Evolutionary conservation across 495 filamentous ascomycete species (phyloP).

Genomic region (Aspergillus haitiensis): DNA sequence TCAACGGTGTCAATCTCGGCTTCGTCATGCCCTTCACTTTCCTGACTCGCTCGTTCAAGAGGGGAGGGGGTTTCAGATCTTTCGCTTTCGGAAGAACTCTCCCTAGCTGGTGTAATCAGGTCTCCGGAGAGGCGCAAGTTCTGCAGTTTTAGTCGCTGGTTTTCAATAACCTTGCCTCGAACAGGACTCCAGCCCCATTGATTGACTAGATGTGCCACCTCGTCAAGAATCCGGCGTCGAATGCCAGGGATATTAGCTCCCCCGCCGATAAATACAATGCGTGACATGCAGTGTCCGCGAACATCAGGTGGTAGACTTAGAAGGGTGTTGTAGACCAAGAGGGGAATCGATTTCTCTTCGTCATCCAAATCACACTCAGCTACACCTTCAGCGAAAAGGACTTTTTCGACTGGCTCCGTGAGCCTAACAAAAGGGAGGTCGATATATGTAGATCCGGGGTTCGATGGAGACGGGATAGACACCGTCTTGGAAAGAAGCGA

Average conservation of each 20-base stretch:
- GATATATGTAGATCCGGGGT: conserved; percentile 38
- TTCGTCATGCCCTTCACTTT: conserved; percentile 35
- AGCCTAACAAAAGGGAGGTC: conserved; percentile 67
- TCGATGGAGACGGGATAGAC: conserved; percentile 47
- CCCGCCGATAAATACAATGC: conserved; percentile 85
- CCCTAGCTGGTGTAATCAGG: conserved; percentile 13
- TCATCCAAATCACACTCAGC: conserved; percentile 68
- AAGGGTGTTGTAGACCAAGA: conserved; percentile 74
- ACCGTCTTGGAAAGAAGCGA: conserved; percentile 24
- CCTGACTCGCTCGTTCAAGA: conserved; percentile 30
- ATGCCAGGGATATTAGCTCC: conserved; percentile 78
- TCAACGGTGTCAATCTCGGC: conserved; percentile 64
- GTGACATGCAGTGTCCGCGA: conserved; percentile 81
- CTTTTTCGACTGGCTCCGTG: conserved; percentile 70
- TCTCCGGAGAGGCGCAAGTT: conserved; percentile 40
- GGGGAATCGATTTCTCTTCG: conserved; percentile 73
- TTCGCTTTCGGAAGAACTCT: conserved; percentile 11
- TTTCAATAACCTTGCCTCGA: conserved; percentile 58
- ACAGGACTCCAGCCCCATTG: conserved; percentile 76
- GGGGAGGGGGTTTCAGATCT: conserved; percentile 10
- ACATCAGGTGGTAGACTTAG: conserved; percentile 76
- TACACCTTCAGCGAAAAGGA: conserved; percentile 63
- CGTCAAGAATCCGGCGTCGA: conserved; percentile 73
- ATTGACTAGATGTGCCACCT: conserved; percentile 64
- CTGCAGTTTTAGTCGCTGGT: conserved; percentile 53